Conservation (phyloP, 2,329 filamentous ascomycete species). For the Microdochium paspali region DNA sequence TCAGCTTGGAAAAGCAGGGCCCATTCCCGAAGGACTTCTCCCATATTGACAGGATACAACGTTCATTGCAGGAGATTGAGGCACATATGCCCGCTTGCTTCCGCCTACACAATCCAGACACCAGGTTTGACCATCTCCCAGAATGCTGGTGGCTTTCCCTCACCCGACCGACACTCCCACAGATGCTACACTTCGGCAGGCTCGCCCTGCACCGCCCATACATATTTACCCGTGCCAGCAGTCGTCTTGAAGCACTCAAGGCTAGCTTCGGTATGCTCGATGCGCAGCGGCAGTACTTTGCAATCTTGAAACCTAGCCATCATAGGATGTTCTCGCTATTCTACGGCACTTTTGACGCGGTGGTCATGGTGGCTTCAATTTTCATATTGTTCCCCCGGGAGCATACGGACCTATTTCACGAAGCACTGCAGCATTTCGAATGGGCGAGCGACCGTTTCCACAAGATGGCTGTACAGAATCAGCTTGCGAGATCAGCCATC, state of each 20-base stretch:
- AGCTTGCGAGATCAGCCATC: conserved; percentile 42
- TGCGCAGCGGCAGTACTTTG: conserved; percentile 40
- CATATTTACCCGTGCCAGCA: conserved; percentile 45
- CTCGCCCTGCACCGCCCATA: conserved; percentile 55
- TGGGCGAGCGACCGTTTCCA: conserved; percentile 51
- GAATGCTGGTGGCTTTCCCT: conserved; percentile 42
- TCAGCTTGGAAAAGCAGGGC: conserved; percentile 46
- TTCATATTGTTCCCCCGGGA: conserved; percentile 52
- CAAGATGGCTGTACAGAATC: conserved; percentile 42
- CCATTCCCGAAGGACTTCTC: conserved; percentile 43
- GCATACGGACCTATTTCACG: conserved; percentile 35
- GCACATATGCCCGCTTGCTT: conserved; percentile 41
- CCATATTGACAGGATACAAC: conserved; percentile 44
- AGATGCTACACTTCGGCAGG: conserved; percentile 40
- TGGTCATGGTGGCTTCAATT: conserved; percentile 50
- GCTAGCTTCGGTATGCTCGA: conserved; percentile 47
- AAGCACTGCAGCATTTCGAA: conserved; percentile 44
- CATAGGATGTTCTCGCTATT: conserved; percentile 48
- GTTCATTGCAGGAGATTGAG: conserved; percentile 36
- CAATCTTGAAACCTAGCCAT: conserved; percentile 36
- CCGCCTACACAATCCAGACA: conserved; percentile 46
- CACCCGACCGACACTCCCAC: conserved; percentile 35
- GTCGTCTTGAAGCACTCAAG: conserved; percentile 44
- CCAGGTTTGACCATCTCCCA: conserved; percentile 42
- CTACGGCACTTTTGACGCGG: conserved; percentile 55